These are phyloP conservation scores for Silene latifolia DNA, from an alignment of 148 eudicot species.

Conservation along the genomic window DNA sequence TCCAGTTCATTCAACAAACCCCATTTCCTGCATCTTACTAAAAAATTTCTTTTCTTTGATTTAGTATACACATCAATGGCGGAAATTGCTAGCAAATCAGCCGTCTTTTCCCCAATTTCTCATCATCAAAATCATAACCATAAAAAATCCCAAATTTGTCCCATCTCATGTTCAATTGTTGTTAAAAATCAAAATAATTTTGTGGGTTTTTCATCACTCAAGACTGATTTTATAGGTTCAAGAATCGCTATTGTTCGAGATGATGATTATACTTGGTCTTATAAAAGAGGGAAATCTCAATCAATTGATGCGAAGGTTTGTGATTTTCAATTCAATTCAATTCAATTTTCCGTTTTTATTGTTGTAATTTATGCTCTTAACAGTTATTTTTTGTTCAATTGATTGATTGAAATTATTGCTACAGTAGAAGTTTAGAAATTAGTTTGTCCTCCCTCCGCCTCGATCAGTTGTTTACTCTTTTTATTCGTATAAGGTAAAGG, in stretches of 20 bases:
- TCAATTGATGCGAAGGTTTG: conserved; percentile 39
- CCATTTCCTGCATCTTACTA: not conserved
- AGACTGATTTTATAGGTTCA: conserved; percentile 33
- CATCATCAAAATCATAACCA: not conserved
- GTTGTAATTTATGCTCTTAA: not conserved
- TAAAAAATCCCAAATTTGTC: not conserved
- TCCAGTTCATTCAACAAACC: not conserved
- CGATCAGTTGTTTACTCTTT: not conserved
- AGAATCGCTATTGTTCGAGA: conserved; percentile 21
- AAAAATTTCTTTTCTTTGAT: not conserved
- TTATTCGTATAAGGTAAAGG: too few relatives aligned
- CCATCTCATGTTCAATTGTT: conserved; percentile 19
- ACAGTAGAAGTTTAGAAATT: not conserved
- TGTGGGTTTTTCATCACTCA: conserved; percentile 19
- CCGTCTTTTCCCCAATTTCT: conserved; percentile 24
- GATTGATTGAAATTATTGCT: not conserved
- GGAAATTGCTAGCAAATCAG: conserved; percentile 22
- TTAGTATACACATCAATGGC: conserved; percentile 17
- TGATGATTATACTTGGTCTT: conserved; percentile 2
- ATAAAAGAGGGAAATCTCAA: conserved; percentile 15
- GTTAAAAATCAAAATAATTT: conserved; percentile 18
- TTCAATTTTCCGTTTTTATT: not conserved
- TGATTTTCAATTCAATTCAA: not conserved
- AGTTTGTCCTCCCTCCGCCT: too few relatives aligned
- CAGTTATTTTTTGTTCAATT: not conserved